These are phyloP conservation scores for Simmondsia chinensis DNA, from an alignment of 148 eudicot genomes.

Conservation along the genomic window DNA sequence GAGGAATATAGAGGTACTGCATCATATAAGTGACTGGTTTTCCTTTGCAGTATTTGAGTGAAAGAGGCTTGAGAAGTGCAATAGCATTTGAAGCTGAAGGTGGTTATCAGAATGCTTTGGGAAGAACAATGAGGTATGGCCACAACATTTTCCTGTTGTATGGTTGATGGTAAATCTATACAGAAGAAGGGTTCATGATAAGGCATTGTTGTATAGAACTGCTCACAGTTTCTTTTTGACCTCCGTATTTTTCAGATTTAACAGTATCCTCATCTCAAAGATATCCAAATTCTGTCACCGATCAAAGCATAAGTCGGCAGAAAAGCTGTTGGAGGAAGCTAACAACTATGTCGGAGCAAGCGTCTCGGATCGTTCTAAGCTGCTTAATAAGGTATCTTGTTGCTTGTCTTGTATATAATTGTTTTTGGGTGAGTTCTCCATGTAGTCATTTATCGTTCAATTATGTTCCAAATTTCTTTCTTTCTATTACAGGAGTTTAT, in stretches of 20 bases:
- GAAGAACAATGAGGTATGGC: slow-evolving; percentile 48
- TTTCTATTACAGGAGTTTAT: too few species aligned
- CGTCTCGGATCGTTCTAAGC: slow-evolving; percentile 24
- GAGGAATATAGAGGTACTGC: too few species aligned
- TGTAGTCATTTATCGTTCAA: too few species aligned
- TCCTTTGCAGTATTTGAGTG: slow-evolving; percentile 34
- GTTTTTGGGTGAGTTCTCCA: neutral
- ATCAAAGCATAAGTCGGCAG: slow-evolving; percentile 60
- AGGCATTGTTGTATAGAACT: neutral
- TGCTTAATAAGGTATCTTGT: slow-evolving; percentile 36
- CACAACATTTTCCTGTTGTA: neutral
- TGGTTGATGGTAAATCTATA: neutral
- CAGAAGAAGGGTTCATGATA: neutral
- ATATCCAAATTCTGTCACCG: slow-evolving; percentile 42
- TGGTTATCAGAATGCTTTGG: slow-evolving; percentile 35
- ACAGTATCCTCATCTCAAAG: slow-evolving; percentile 28
- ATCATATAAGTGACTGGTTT: too few species aligned
- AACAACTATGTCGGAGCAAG: slow-evolving; percentile 33
- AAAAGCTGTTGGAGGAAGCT: slow-evolving; percentile 41
- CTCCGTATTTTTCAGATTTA: slow-evolving; percentile 39
- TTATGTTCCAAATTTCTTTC: neutral
- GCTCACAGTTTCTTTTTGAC: slow-evolving; percentile 2
- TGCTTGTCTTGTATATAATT: neutral
- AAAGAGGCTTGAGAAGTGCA: slow-evolving; percentile 44
- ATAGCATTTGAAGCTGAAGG: slow-evolving; percentile 36